phyloP scores from a whole-genome alignment of 116 monocot genomes.

The Thalassia testudinum region DNA sequence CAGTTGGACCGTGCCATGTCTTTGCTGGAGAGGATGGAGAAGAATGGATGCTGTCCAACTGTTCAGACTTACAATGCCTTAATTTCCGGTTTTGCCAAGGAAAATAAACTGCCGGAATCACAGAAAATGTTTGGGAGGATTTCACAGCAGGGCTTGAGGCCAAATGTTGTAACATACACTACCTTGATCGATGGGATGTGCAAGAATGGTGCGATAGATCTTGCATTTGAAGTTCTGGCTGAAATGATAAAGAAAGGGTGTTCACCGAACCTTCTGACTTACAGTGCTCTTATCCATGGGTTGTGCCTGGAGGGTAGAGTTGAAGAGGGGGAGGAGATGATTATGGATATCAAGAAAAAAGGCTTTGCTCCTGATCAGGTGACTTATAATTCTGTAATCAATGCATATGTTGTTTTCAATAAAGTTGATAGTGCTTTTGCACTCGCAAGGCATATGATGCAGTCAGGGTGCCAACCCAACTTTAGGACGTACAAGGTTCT shows the following conservation, averaged over 20 bases:
- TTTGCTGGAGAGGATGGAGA: constrained; percentile 41
- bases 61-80: constrained; percentile 56
- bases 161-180: constrained; percentile 76
- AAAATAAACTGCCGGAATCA: constrained; percentile 36
- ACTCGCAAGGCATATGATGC: constrained; percentile 34
- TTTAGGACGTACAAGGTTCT: constrained; percentile 41
- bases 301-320: constrained; percentile 52
- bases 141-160: constrained; percentile 20
- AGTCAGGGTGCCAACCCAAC: constrained; percentile 41
- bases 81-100: constrained; percentile 47
- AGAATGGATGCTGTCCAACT: constrained; percentile 40
- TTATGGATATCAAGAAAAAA: constrained; percentile 23
- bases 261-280: constrained; percentile 51
- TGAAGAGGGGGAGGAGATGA: constrained; percentile 49
- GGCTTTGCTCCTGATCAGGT: constrained; percentile 50
- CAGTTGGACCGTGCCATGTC: constrained; percentile 39
- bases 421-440: constrained; percentile 45
- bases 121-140: constrained; percentile 26
- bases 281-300: constrained; percentile 62
- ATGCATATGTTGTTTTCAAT: constrained; percentile 42
- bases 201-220: constrained; percentile 39
- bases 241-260: constrained; percentile 45
- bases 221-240: constrained; percentile 40
- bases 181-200: constrained; percentile 61
- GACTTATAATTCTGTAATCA: constrained; percentile 52